Evolutionary conservation across 768 basidiomycete species (phyloP).

Genomic region (Inosperma sp.): DNA sequence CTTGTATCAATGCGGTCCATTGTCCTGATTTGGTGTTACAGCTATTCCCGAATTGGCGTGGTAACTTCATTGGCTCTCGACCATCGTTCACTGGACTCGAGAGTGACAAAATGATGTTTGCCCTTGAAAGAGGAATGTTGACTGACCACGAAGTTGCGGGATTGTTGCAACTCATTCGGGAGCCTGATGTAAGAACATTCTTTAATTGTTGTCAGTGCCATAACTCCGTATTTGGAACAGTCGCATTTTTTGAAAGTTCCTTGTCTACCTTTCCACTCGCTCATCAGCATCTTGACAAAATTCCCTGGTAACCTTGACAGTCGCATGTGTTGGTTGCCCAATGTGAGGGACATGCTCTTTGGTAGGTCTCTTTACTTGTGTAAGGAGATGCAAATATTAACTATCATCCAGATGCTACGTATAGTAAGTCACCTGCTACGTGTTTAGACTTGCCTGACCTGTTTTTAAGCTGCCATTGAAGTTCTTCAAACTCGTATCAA

Average conservation of each 20-base stretch:
- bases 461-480: slow-evolving; percentile 46
- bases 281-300: slow-evolving; percentile 70
- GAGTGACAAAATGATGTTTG: slow-evolving; percentile 52
- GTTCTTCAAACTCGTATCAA: slow-evolving; percentile 50
- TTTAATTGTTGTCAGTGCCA: background rate
- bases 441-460: slow-evolving; percentile 7
- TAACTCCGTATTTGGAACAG: slow-evolving; percentile 36
- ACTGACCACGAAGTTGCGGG: slow-evolving; percentile 63
- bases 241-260: slow-evolving; percentile 86
- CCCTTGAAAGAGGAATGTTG: slow-evolving; percentile 61
- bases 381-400: background rate
- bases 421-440: slow-evolving; percentile 22
- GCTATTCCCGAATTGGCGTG: slow-evolving; percentile 81
- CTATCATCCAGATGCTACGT: slow-evolving; percentile 33
- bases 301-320: slow-evolving; percentile 76
- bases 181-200: slow-evolving; percentile 58
- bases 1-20: slow-evolving; percentile 21
- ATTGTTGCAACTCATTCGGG: slow-evolving; percentile 64
- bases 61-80: slow-evolving; percentile 61
- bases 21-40: slow-evolving; percentile 22
- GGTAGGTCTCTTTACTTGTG: slow-evolving; percentile 38
- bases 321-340: slow-evolving; percentile 66
- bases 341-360: slow-evolving; percentile 60
- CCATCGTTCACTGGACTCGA: slow-evolving; percentile 66
- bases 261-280: slow-evolving; percentile 73